Conservation (phyloP, 23 red algal genomes). For the Cyanidium caldarium region DNA sequence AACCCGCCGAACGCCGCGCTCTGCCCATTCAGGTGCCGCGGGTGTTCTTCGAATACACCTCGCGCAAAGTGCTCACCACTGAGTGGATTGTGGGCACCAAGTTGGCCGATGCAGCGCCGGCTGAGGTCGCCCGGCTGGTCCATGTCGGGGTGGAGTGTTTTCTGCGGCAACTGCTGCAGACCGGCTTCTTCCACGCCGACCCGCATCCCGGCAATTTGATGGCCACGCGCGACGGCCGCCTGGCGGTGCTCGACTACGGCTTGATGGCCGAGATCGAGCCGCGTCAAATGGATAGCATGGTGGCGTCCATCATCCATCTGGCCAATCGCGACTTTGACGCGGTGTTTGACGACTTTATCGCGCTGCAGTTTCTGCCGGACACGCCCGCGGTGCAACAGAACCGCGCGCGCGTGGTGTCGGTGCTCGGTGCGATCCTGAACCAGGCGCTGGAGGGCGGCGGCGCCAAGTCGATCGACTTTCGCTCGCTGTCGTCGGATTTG, state of each 20-base stretch:
- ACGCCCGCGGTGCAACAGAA: constrained; percentile 18
- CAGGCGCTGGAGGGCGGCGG: constrained; percentile 94
- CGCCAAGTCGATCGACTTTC: constrained; percentile 84
- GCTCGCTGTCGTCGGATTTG: constrained; percentile 57
- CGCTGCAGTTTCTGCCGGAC: constrained; percentile 49
- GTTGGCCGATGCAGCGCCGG: constrained; percentile 42
- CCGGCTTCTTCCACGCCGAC: constrained; percentile 84
- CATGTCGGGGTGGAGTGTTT: constrained; percentile 72
- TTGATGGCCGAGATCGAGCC: constrained; percentile 69
- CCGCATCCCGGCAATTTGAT: constrained; percentile 84
- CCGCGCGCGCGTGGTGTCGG: constrained; percentile 34
- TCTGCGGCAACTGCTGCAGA: constrained; percentile 63
- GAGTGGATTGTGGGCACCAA: constrained; percentile 82
- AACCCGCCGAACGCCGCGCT: neutral
- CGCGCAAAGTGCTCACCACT: constrained; percentile 68
- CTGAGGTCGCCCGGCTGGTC: constrained; percentile 43
- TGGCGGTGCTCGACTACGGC: constrained; percentile 83
- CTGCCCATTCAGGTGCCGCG: constrained; percentile 32
- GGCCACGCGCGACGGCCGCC: constrained; percentile 27
- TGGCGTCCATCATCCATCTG: constrained; percentile 77
- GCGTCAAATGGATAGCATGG: constrained; percentile 61
- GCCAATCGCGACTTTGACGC: constrained; percentile 78
- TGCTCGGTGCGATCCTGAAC: constrained; percentile 74
- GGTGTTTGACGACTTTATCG: constrained; percentile 86
- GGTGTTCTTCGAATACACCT: constrained; percentile 60